Percentiles rank a stretch among this genome's conserved stretches.
Conservation (phyloP, 768 basidiomycete species). For the Strobilomyces dryophilus region DNA sequence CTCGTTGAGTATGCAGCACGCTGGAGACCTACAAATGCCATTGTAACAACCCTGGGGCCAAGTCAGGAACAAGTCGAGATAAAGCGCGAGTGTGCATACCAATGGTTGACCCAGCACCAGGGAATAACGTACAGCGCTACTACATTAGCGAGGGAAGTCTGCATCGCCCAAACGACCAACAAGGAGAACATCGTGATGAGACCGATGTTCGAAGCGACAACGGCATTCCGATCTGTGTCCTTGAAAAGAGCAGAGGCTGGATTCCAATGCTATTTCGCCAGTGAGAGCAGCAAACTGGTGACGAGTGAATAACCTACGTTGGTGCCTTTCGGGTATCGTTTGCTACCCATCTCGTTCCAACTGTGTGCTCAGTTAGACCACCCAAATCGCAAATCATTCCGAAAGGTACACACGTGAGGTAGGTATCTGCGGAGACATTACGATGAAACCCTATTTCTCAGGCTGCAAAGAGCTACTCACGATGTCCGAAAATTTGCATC, state of each 20-base stretch:
- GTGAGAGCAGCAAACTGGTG: not conserved
- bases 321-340: not conserved
- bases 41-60: not conserved
- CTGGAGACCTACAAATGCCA: not conserved
- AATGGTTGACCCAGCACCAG: not conserved
- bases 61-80: not conserved
- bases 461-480: not conserved
- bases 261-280: not conserved
- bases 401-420: not conserved
- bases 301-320: not conserved
- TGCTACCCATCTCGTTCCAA: constrained; percentile 1
- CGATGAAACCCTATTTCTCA: not conserved
- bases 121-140: not conserved
- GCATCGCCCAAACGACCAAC: not conserved
- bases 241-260: not conserved
- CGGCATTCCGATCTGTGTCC: not conserved
- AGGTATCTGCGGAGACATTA: not conserved
- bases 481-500: not conserved
- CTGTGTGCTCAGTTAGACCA: not conserved
- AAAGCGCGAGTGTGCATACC: not conserved
- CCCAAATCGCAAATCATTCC: no score
- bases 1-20: not conserved
- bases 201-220: not conserved
- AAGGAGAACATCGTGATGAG: not conserved
- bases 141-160: not conserved